These are phyloP conservation scores for Kwoniella pini DNA, from an alignment of 768 basidiomycete genomes.

Conservation along the genomic window DNA sequence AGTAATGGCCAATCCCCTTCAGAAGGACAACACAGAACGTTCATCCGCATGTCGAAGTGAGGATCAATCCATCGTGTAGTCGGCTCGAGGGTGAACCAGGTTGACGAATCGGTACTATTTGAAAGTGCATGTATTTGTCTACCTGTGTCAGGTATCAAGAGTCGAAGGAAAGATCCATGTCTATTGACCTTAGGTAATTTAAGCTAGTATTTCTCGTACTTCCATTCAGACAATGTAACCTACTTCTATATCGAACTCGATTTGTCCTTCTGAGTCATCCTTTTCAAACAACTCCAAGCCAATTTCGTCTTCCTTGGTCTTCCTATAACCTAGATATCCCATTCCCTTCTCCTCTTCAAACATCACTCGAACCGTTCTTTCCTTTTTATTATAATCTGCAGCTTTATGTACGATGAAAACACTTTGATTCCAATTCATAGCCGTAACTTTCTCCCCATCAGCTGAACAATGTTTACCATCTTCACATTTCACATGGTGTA, in stretches of 20 bases:
- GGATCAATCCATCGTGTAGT: slow-evolving; percentile 22
- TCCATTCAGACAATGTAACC: slow-evolving; percentile 8
- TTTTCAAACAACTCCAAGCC: slow-evolving; percentile 29
- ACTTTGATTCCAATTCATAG: slow-evolving; percentile 42
- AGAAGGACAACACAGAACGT: slow-evolving; percentile 48
- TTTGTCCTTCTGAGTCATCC: slow-evolving; percentile 20
- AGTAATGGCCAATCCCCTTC: slow-evolving; percentile 51
- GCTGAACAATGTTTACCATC: slow-evolving; percentile 33
- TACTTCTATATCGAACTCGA: slow-evolving; percentile 50
- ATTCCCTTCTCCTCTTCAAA: slow-evolving; percentile 44
- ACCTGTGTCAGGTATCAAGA: slow-evolving; percentile 40
- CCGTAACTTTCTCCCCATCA: slow-evolving; percentile 34
- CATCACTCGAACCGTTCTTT: slow-evolving; percentile 28
- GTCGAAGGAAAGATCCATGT: slow-evolving; percentile 36
- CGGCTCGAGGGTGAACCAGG: slow-evolving; percentile 30
- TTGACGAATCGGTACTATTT: slow-evolving; percentile 25
- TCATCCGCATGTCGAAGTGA: slow-evolving; percentile 50
- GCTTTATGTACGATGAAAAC: slow-evolving; percentile 30
- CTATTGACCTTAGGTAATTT: slow-evolving; percentile 25
- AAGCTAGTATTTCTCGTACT: neutral
- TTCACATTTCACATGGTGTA: slow-evolving; percentile 46
- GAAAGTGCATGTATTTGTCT: slow-evolving; percentile 37
- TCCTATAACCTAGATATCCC: slow-evolving; percentile 27
- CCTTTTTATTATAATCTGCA: slow-evolving; percentile 5
- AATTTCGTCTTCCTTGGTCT: slow-evolving; percentile 5